Evolutionary conservation across 139 green algal species (phyloP).

Genomic region (Ostreobium quekettii): DNA sequence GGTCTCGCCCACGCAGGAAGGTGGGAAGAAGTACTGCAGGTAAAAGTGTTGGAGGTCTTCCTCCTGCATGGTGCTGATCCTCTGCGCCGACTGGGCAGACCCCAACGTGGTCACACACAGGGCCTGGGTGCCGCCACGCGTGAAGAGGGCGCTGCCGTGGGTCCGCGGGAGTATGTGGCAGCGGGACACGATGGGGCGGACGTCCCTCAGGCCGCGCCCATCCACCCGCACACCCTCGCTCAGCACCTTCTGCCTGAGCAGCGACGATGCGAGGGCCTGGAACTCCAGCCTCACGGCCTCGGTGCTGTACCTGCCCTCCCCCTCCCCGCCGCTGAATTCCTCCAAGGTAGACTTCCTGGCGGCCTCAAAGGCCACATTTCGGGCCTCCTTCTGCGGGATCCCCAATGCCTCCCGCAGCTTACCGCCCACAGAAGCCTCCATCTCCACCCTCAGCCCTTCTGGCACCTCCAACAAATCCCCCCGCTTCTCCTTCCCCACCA

Average conservation of each 20-base stretch:
- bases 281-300: not conserved
- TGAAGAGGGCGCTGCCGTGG: constrained; percentile 94
- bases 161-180: constrained; percentile 63
- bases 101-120: constrained; percentile 74
- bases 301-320: constrained; percentile 23
- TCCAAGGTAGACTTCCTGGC: not conserved
- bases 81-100: constrained; percentile 24
- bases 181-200: constrained; percentile 72
- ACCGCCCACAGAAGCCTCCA: constrained; percentile 34
- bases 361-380: constrained; percentile 7
- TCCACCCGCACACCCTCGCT: constrained; percentile 61
- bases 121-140: constrained; percentile 63
- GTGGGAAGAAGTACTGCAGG: constrained; percentile 99
- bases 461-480: constrained; percentile 39
- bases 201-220: constrained; percentile 57
- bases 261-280: constrained; percentile 3
- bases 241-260: constrained; percentile 30
- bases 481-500: constrained; percentile 67
- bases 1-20: constrained; percentile 82
- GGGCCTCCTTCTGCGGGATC: constrained; percentile 37
- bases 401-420: constrained; percentile 35
- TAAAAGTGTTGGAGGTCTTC: constrained; percentile 71
- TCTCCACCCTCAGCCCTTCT: constrained; percentile 41
- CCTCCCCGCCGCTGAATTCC: constrained; percentile 1
- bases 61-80: constrained; percentile 38